Evolutionary conservation across 1,284 basidiomycete species (phyloP).

Genomic region (Microbotryum saponariae): DNA sequence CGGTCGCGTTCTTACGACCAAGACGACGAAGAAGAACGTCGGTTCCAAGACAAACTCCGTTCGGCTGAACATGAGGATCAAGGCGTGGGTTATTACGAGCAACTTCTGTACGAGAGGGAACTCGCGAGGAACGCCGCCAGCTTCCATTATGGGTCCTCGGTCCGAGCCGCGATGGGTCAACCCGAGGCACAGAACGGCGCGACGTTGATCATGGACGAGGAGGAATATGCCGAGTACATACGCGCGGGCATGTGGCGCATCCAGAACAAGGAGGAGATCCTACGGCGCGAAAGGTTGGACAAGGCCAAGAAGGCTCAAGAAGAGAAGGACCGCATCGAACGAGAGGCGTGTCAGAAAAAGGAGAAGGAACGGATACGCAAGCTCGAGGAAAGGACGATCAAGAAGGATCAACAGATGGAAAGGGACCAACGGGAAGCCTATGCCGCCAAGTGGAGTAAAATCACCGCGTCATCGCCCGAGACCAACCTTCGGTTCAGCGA

Average conservation of each 20-base stretch:
- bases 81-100: slow-evolving; percentile 20
- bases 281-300: slow-evolving; percentile 45
- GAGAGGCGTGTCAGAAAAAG: slow-evolving; percentile 50
- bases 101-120: slow-evolving; percentile 10
- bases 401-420: slow-evolving; percentile 5
- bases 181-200: slow-evolving; percentile 6
- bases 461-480: slow-evolving; percentile 3
- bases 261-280: slow-evolving; percentile 50
- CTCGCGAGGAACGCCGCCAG: slow-evolving; percentile 9
- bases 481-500: slow-evolving; percentile 21
- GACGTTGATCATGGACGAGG: slow-evolving; percentile 57
- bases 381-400: slow-evolving; percentile 41
- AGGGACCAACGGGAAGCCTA: slow-evolving; percentile 9
- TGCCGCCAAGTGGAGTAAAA: slow-evolving; percentile 18
- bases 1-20: slow-evolving; percentile 1
- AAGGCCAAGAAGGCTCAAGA: slow-evolving; percentile 4
- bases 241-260: slow-evolving; percentile 69
- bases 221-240: slow-evolving; percentile 73
- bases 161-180: slow-evolving; percentile 16
- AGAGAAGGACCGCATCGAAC: slow-evolving; percentile 15
- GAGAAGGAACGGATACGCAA: slow-evolving; percentile 52
- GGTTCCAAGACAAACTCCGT: slow-evolving; percentile 11
- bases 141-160: neutral
- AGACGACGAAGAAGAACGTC: slow-evolving; percentile 9
- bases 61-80: slow-evolving; percentile 14